Percentiles rank a stretch among this genome's conserved stretches.
Conservation (phyloP, 257 asterid genomes). For the Capsicum pubescens region DNA sequence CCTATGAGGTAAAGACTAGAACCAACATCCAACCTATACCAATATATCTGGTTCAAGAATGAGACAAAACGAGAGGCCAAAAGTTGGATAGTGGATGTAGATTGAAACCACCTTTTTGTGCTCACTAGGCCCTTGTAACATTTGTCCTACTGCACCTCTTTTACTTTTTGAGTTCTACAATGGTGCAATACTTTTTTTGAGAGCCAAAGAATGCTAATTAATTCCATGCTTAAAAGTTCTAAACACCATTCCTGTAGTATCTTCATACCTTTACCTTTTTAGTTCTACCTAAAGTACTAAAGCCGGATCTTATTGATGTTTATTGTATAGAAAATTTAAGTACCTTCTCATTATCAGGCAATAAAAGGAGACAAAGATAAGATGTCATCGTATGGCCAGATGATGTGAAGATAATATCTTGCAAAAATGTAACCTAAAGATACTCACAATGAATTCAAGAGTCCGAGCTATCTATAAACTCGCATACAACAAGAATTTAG, state of each 20-base stretch:
- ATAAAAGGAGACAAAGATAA: background rate
- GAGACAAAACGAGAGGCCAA: slow-evolving; percentile 31
- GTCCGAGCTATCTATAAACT: background rate
- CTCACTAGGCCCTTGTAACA: slow-evolving; percentile 36
- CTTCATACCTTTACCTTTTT: background rate
- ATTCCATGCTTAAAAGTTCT: background rate
- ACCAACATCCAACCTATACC: slow-evolving; percentile 33
- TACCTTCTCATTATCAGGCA: background rate
- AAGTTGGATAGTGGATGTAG: slow-evolving; percentile 41
- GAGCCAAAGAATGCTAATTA: background rate
- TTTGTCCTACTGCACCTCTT: slow-evolving; percentile 33
- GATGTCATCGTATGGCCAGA: background rate
- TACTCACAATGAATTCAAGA: background rate
- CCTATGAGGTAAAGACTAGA: slow-evolving; percentile 48
- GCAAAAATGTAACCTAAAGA: background rate
- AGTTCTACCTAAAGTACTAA: background rate
- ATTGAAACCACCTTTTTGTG: slow-evolving; percentile 40
- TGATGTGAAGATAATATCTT: background rate
- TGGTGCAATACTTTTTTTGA: background rate
- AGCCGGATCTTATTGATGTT: background rate
- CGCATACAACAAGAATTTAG: background rate
- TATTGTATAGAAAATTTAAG: background rate
- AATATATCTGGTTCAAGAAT: slow-evolving; percentile 47
- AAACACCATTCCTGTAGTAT: slow-evolving; percentile 30
- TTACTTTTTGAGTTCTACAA: background rate